Evolutionary conservation across 257 asterid species (phyloP).

Genomic region (Przewalskia tangutica): DNA sequence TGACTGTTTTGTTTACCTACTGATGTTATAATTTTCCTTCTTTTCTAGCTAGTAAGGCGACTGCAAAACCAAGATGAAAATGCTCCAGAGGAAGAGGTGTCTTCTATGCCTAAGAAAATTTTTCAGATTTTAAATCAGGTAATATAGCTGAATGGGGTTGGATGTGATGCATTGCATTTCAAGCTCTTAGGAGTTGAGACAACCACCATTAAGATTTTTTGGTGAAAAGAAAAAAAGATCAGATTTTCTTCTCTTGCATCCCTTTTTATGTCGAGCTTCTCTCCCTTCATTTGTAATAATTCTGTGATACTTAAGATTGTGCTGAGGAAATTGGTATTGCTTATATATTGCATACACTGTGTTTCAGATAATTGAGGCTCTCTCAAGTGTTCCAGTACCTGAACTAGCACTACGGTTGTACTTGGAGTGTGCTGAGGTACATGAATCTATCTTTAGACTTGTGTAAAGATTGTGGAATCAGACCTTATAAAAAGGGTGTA

Average conservation of each 20-base stretch:
- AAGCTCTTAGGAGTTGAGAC: background rate
- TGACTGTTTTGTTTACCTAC: background rate
- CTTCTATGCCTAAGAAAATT: constrained; percentile 69
- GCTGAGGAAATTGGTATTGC: background rate
- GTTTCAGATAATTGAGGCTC: constrained; percentile 72
- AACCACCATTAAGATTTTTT: background rate
- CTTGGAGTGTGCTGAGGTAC: constrained; percentile 98
- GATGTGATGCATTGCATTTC: background rate
- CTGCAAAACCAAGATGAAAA: constrained; percentile 62
- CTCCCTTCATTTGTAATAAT: background rate
- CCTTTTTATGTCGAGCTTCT: background rate
- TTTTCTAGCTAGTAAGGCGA: constrained; percentile 69
- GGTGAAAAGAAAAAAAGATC: background rate
- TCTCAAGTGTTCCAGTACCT: constrained; percentile 79
- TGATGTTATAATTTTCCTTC: constrained; percentile 6
- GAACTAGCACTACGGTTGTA: constrained; percentile 77
- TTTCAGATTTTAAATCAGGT: constrained; percentile 86
- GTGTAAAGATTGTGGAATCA: background rate
- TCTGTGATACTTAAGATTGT: background rate
- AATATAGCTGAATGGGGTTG: constrained; percentile 3
- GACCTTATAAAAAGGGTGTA: background rate
- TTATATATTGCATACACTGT: constrained; percentile 5
- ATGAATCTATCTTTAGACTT: background rate
- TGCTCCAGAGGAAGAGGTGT: constrained; percentile 52
- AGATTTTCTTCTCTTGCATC: background rate